Evolutionary conservation across 2,329 filamentous ascomycete genomes (phyloP), one percentile per base, ranked within the genome.

Genomic region (Ophiostoma piceae): DNA sequence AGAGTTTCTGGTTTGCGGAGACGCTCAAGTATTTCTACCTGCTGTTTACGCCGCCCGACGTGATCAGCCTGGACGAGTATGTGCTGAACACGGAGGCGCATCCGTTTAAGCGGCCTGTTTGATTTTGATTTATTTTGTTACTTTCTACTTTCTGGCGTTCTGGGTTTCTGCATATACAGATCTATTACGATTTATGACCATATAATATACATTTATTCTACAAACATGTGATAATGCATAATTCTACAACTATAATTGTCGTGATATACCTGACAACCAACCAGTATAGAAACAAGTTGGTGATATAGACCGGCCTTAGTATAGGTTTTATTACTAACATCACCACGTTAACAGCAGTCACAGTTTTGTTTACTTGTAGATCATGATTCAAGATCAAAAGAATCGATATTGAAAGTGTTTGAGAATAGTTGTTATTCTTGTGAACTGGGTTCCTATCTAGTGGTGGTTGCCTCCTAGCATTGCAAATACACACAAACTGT

Each of bases 21-120:
- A 97, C 92, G 57, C 82, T 97, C 74, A 97, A 96, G 82, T 96
- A 96, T 77, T 96, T 95, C 74, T 97, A 92, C 77, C 79, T 97
- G 70, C 83, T 96, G 67, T 97, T 91, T 77, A 87, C 87, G 29
- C 79, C 88, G 70, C 88, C 90, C 0, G 82, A 84, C 67, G 79
- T 89, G n/a, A 80, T 90, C 57, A 90, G 84, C 75, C 79, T 91
- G 70, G 89, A 91, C 77, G 87, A 90, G 68, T 90, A 85, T 83
- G 87, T 90, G 66, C 79, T 90, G 72, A 88, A 88, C 75, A 88
- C 86, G 0, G 86, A 88, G 78, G 86, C 86, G 29, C 86, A 88
- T 75, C 85, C 86, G 0, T 84, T 88, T 74, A 81, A 77, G 76
- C 78, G 84, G 74, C 82, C 82, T 11, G 12, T 64, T 29, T 69